Evolutionary conservation across 768 basidiomycete species (phyloP).

Genomic region (Pleurotus citrinopileatus): DNA sequence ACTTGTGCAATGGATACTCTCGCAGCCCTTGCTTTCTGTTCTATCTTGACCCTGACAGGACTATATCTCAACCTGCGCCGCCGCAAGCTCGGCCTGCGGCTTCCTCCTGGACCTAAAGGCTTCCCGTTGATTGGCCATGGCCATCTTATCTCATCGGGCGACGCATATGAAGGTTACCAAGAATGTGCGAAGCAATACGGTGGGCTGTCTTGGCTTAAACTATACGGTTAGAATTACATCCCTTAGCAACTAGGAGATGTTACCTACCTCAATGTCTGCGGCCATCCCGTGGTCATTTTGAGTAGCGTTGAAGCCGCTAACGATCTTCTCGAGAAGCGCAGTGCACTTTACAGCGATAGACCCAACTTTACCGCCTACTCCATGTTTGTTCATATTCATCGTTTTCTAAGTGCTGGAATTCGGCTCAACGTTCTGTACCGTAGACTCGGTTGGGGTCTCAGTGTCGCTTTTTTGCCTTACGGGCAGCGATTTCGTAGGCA

Average conservation of each 20-base stretch:
- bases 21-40: no score
- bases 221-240: background rate
- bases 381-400: constrained; percentile 47
- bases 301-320: constrained; percentile 7
- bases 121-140: constrained; percentile 47
- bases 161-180: constrained; percentile 36
- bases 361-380: constrained; percentile 40
- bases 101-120: constrained; percentile 45
- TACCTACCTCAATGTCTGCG: constrained; percentile 3
- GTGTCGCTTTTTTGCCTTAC: constrained; percentile 19
- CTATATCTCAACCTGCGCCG: no score
- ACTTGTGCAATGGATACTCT: no score
- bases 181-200: constrained; percentile 43
- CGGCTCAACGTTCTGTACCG: background rate
- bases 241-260: constrained; percentile 9
- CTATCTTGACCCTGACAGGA: no score
- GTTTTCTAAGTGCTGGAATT: background rate
- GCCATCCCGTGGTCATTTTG: constrained; percentile 11
- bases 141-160: constrained; percentile 37
- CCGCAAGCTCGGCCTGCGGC: background rate
- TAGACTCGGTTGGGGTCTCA: constrained; percentile 17
- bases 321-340: constrained; percentile 18
- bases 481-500: constrained; percentile 20
- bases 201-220: constrained; percentile 25
- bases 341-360: constrained; percentile 21